These are phyloP conservation scores for Candolleomyces eurysporus DNA, from an alignment of 768 basidiomycete genomes.

Conservation along the genomic window DNA sequence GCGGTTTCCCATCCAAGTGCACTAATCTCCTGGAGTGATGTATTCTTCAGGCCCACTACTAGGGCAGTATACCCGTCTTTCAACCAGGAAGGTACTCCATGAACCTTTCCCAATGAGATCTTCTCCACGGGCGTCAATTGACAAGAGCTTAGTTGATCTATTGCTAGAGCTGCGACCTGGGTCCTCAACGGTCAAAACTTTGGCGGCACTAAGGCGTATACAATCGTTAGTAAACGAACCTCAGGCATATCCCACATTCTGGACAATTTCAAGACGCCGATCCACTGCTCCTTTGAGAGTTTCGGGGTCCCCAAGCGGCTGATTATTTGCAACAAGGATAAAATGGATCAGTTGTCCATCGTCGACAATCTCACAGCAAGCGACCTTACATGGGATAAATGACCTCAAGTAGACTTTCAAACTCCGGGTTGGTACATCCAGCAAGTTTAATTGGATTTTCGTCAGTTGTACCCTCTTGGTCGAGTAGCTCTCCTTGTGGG, in stretches of 20 bases:
- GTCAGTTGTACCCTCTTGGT: neutral
- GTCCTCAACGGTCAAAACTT: neutral
- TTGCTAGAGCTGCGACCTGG: neutral
- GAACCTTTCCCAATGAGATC: neutral
- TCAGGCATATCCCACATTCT: conserved; percentile 1
- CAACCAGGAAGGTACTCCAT: neutral
- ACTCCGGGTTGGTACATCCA: neutral
- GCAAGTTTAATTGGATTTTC: neutral
- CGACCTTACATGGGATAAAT: neutral
- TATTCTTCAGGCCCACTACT: neutral
- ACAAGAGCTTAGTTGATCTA: neutral
- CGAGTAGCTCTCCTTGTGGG: neutral
- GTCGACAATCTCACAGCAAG: neutral
- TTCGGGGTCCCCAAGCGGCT: neutral
- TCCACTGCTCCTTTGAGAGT: conserved; percentile 1
- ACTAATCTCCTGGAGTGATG: neutral
- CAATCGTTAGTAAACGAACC: neutral
- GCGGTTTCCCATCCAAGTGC: neutral
- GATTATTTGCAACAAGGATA: neutral
- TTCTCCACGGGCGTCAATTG: neutral
- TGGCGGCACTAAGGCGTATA: no score
- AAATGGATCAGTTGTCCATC: neutral
- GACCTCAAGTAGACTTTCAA: neutral
- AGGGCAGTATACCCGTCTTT: neutral
- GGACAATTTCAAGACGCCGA: neutral